Evolutionary conservation across 306 rosid genomes (phyloP).

Genomic region (Quercus robur): DNA sequence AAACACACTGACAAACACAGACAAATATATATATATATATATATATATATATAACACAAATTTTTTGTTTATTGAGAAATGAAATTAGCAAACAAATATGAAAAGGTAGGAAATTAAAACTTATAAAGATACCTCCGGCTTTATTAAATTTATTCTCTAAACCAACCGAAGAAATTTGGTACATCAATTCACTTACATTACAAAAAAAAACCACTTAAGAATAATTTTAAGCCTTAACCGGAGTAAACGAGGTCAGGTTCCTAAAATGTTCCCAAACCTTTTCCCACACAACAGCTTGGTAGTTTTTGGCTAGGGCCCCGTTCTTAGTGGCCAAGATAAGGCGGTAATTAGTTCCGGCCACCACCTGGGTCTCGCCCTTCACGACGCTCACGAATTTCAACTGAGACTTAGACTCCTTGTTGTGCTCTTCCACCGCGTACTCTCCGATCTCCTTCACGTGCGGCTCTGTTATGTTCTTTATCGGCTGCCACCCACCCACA

Average conservation of each 20-base stretch:
- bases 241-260: slow-evolving; percentile 43
- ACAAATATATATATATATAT: too few species aligned
- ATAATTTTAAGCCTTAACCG: not conserved
- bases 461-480: slow-evolving; percentile 32
- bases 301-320: slow-evolving; percentile 3
- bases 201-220: too few species aligned
- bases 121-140: too few species aligned
- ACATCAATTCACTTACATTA: too few species aligned
- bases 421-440: slow-evolving; percentile 48
- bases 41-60: too few species aligned
- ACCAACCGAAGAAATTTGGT: too few species aligned
- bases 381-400: slow-evolving; percentile 26
- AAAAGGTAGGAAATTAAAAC: too few species aligned
- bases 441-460: slow-evolving; percentile 49
- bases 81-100: too few species aligned
- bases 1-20: too few species aligned
- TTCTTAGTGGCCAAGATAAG: slow-evolving; percentile 33
- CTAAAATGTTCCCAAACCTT: slow-evolving; percentile 18
- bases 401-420: slow-evolving; percentile 17
- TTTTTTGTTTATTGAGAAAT: too few species aligned
- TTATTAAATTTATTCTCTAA: too few species aligned
- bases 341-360: slow-evolving; percentile 40
- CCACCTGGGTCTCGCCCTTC: slow-evolving; percentile 48
- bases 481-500: slow-evolving; percentile 37
- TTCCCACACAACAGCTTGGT: slow-evolving; percentile 39